Evolutionary conservation across 2,329 filamentous ascomycete genomes (phyloP).

Genomic region (Hypoxylon sp.): DNA sequence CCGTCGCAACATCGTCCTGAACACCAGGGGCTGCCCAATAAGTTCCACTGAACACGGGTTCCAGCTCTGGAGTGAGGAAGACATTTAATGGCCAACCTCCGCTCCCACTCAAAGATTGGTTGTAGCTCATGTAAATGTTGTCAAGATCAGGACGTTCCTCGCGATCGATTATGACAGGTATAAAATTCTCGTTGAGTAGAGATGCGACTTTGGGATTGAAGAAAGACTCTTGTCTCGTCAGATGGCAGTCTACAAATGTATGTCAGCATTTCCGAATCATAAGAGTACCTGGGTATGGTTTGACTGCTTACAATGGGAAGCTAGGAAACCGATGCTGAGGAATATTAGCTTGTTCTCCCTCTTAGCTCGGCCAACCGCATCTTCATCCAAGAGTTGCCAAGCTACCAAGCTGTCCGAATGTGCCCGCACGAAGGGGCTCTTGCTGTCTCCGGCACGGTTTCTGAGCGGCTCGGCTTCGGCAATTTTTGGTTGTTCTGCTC

Average conservation of each 20-base stretch:
- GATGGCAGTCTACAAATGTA: constrained; percentile 76
- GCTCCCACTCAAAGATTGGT: constrained; percentile 89
- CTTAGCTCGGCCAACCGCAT: constrained; percentile 82
- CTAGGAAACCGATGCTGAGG: constrained; percentile 93
- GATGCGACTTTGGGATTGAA: constrained; percentile 84
- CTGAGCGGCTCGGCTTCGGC: constrained; percentile 49
- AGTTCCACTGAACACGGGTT: constrained; percentile 95
- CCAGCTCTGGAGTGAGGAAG: constrained; percentile 93
- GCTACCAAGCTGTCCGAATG: constrained; percentile 87
- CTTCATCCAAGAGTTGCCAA: constrained; percentile 90
- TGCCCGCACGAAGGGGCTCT: constrained; percentile 74
- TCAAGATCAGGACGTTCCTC: constrained; percentile 96
- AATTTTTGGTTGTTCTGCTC: constrained; percentile 13
- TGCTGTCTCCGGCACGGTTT: constrained; percentile 59
- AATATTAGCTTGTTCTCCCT: constrained; percentile 91
- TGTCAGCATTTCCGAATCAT: constrained; percentile 26
- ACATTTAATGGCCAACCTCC: constrained; percentile 97
- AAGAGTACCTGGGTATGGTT: not conserved
- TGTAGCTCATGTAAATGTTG: constrained; percentile 98
- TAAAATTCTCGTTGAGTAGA: constrained; percentile 87
- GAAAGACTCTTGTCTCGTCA: constrained; percentile 95
- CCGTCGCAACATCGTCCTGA: constrained; percentile 57
- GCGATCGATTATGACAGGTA: constrained; percentile 92
- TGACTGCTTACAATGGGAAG: constrained; percentile 85
- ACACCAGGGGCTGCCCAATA: constrained; percentile 91